phyloP scores from a whole-genome alignment of 495 filamentous ascomycete genomes.

The Penicillium manginii region DNA sequence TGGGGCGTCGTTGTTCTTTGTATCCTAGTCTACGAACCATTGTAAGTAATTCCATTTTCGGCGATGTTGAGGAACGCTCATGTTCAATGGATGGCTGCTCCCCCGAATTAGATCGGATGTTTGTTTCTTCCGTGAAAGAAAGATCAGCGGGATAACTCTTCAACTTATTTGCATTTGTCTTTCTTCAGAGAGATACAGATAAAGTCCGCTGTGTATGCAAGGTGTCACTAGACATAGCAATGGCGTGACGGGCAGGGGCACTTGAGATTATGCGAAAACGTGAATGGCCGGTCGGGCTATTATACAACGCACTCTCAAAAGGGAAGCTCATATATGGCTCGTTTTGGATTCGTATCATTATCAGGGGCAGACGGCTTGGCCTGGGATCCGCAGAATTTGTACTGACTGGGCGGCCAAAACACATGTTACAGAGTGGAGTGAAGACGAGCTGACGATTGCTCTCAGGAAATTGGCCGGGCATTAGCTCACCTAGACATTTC shows the following conservation, averaged over 20 bases:
- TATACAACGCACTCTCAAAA: not conserved
- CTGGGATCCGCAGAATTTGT: not conserved
- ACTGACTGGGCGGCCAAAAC: not conserved
- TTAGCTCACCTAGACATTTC: not conserved
- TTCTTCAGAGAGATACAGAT: not conserved
- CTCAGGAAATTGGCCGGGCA: not conserved
- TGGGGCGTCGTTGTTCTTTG: slow-evolving; percentile 43
- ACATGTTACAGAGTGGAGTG: slow-evolving; percentile 28
- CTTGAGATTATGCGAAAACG: slow-evolving; percentile 1
- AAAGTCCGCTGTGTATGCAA: slow-evolving; percentile 13
- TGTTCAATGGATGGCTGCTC: slow-evolving; percentile 4
- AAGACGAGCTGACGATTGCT: slow-evolving; percentile 25
- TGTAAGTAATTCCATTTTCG: slow-evolving; percentile 44
- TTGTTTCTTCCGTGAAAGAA: not conserved
- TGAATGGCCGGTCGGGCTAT: not conserved
- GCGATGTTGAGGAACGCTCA: slow-evolving; percentile 26
- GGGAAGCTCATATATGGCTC: not conserved
- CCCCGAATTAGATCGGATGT: not conserved
- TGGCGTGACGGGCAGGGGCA: slow-evolving; percentile 24
- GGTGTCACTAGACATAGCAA: slow-evolving; percentile 21
- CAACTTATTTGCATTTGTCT: not conserved
- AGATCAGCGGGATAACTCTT: not conserved
- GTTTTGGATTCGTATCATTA: not conserved
- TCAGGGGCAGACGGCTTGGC: not conserved
- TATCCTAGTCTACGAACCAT: slow-evolving; percentile 49